Conservation (phyloP, 345 rosid species). For the Toxicodendron radicans region DNA sequence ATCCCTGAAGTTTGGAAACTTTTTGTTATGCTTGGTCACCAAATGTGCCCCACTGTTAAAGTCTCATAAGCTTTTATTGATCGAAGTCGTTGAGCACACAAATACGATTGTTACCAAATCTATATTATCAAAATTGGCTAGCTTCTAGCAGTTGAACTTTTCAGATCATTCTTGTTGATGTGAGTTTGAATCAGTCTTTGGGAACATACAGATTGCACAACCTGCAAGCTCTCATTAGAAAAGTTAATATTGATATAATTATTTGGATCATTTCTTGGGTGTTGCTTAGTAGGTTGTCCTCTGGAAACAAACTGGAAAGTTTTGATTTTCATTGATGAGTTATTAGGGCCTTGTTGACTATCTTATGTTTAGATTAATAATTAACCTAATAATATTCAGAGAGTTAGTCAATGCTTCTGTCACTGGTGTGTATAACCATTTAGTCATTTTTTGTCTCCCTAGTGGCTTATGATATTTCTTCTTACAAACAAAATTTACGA, state of each 20-base stretch:
- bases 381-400: background rate
- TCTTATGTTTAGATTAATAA: background rate
- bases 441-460: background rate
- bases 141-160: constrained; percentile 36
- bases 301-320: background rate
- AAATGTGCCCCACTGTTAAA: constrained; percentile 47
- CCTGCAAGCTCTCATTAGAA: background rate
- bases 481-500: background rate
- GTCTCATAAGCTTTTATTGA: constrained; percentile 48
- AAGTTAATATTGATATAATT: background rate
- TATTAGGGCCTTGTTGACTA: background rate
- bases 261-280: background rate
- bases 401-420: background rate
- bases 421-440: background rate
- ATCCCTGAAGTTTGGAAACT: constrained; percentile 71
- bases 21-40: constrained; percentile 55
- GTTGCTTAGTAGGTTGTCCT: background rate
- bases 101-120: constrained; percentile 68
- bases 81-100: constrained; percentile 57
- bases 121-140: constrained; percentile 53
- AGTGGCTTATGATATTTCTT: background rate
- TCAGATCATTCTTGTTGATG: background rate
- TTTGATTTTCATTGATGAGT: background rate
- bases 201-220: background rate
- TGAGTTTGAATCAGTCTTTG: background rate